These are phyloP conservation scores for Carpinus viminea DNA, from an alignment of 306 rosid genomes.

Conservation along the genomic window DNA sequence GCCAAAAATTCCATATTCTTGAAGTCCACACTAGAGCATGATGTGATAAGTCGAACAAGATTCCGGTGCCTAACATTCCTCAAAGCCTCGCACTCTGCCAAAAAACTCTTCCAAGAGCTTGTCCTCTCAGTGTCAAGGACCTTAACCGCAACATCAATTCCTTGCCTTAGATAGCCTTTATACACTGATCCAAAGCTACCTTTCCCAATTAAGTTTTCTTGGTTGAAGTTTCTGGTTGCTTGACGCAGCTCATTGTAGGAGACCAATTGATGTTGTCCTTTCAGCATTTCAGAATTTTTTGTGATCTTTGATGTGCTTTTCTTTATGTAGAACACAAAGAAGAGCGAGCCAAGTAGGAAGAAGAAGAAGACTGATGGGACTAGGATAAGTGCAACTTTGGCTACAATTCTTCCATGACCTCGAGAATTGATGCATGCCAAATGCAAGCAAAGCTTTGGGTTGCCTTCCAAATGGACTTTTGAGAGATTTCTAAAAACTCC, in stretches of 20 bases:
- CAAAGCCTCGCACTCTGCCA: constrained; percentile 73
- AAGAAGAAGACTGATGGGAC: constrained; percentile 31
- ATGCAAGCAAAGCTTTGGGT: constrained; percentile 50
- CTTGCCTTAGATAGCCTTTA: constrained; percentile 45
- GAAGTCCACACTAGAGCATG: constrained; percentile 33
- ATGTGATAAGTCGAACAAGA: constrained; percentile 66
- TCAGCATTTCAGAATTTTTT: constrained; percentile 10
- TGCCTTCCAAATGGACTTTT: constrained; percentile 59
- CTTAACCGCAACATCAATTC: constrained; percentile 56
- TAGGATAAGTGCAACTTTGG: constrained; percentile 17
- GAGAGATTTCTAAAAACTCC: constrained; percentile 52
- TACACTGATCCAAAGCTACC: constrained; percentile 42
- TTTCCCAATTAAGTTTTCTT: constrained; percentile 46
- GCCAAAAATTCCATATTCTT: constrained; percentile 60
- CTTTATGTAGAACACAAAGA: constrained; percentile 24
- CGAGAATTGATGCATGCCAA: constrained; percentile 28
- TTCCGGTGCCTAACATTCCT: constrained; percentile 62
- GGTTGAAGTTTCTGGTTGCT: constrained; percentile 59
- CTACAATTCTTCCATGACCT: constrained; percentile 25
- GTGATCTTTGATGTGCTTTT: constrained; percentile 27
- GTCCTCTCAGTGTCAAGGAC: constrained; percentile 48
- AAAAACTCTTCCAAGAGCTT: constrained; percentile 62
- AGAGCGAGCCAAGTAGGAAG: constrained; percentile 31
- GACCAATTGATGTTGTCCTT: constrained; percentile 44
- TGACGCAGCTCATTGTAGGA: constrained; percentile 56